Evolutionary conservation across 1,284 basidiomycete species (phyloP).

Genomic region (Ustilago curta): DNA sequence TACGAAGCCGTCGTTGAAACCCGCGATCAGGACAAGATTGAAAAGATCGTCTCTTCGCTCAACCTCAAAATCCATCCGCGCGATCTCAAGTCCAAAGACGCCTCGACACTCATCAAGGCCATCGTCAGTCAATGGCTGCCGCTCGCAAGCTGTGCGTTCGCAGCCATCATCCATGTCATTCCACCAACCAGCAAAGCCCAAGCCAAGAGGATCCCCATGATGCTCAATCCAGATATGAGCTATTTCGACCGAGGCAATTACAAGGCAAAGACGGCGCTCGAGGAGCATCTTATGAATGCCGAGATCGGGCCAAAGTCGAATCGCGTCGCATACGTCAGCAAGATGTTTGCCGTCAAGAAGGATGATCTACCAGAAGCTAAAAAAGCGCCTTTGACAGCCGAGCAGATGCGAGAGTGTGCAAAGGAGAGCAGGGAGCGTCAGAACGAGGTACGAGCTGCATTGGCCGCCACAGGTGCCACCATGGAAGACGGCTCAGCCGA

Average conservation of each 20-base stretch:
- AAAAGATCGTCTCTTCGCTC: constrained; percentile 87
- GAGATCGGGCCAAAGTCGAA: constrained; percentile 49
- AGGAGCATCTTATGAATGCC: constrained; percentile 79
- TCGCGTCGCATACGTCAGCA: constrained; percentile 84
- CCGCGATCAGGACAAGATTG: constrained; percentile 76
- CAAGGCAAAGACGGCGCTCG: constrained; percentile 72
- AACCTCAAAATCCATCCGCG: constrained; percentile 86
- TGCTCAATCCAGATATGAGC: constrained; percentile 84
- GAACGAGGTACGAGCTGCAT: constrained; percentile 51
- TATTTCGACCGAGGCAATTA: constrained; percentile 71
- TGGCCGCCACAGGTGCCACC: constrained; percentile 66
- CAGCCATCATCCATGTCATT: constrained; percentile 89
- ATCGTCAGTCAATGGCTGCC: constrained; percentile 98
- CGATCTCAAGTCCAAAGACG: constrained; percentile 92
- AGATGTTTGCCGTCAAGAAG: constrained; percentile 92
- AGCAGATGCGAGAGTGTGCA: constrained; percentile 84
- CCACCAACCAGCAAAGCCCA: constrained; percentile 89
- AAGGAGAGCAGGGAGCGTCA: constrained; percentile 59
- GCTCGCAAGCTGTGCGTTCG: constrained; percentile 90
- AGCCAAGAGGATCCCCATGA: constrained; percentile 84
- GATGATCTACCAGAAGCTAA: constrained; percentile 84
- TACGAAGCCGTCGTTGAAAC: constrained; percentile 73
- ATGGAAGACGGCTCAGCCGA: constrained; percentile 24
- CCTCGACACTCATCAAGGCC: constrained; percentile 81
- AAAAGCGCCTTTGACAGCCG: constrained; percentile 76